These are phyloP conservation scores for Candida pseudocylindracea DNA, from an alignment of 1,139 yeast species.

Conservation along the genomic window DNA sequence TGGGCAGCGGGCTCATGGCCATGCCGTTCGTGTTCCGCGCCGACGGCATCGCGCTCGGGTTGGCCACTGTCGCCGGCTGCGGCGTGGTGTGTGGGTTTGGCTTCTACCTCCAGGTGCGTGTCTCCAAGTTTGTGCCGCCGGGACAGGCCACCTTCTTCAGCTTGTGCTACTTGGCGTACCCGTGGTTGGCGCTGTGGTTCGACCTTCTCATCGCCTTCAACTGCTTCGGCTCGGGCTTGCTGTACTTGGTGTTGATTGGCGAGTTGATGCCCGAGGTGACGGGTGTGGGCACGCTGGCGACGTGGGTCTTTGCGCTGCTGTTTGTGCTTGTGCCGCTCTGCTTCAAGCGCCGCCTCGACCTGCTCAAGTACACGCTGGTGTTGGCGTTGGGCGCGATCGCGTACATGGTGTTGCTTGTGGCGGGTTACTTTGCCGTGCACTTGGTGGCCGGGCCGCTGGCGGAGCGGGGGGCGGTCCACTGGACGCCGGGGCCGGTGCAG, in stretches of 20 bases:
- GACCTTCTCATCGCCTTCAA: constrained; percentile 69
- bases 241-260: constrained; percentile 75
- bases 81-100: constrained; percentile 19
- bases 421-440: constrained; percentile 7
- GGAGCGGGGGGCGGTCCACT: constrained; percentile 28
- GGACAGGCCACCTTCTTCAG: constrained; percentile 56
- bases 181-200: constrained; percentile 16
- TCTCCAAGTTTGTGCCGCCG: constrained; percentile 41
- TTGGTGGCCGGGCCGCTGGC: constrained; percentile 10
- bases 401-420: constrained; percentile 16
- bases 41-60: constrained; percentile 64
- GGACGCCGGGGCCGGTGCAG: constrained; percentile 26
- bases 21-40: constrained; percentile 77
- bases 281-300: constrained; percentile 7
- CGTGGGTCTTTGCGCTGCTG: constrained; percentile 17
- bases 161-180: constrained; percentile 29
- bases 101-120: constrained; percentile 52
- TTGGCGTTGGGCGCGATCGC: constrained; percentile 18
- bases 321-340: constrained; percentile 18
- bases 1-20: constrained; percentile 86
- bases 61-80: constrained; percentile 18
- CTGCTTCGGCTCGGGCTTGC: constrained; percentile 85
- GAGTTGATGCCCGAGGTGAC: constrained; percentile 71
- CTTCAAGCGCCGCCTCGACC: constrained; percentile 19
- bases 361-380: constrained; percentile 20